A percentile compares a stretch with the other conserved stretches of the same genome.
These are phyloP conservation scores for Mollisia scopiformis DNA, from an alignment of 2,329 filamentous ascomycete genomes.

Conservation along the genomic window DNA sequence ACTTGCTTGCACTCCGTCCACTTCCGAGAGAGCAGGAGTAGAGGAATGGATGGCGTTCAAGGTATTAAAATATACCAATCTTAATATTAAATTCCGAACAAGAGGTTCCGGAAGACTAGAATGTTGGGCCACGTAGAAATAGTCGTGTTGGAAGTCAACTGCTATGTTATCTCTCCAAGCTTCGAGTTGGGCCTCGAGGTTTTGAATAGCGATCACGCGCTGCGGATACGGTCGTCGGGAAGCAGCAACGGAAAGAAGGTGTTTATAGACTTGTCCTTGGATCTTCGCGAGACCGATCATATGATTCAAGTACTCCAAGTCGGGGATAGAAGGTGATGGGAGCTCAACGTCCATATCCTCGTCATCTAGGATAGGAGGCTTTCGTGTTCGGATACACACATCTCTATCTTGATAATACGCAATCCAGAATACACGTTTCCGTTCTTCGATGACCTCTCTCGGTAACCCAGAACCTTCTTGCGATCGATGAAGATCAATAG, in stretches of 20 bases:
- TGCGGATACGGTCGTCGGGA: conserved; percentile 13
- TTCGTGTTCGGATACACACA: conserved; percentile 59
- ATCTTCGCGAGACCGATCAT: conserved; percentile 25
- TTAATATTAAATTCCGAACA: conserved; percentile 12
- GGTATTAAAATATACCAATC: conserved; percentile 22
- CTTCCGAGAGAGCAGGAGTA: background rate
- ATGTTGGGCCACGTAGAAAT: background rate
- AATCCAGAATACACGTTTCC: conserved; percentile 68
- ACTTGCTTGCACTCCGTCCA: background rate
- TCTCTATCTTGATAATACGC: conserved; percentile 69
- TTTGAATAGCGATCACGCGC: conserved; percentile 12
- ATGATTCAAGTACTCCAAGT: conserved; percentile 18
- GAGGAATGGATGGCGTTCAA: conserved; percentile 18
- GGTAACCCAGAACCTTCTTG: conserved; percentile 12
- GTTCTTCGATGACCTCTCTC: conserved; percentile 19
- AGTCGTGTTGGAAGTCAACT: conserved; percentile 14
- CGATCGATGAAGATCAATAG: conserved; percentile 27
- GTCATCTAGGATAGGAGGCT: conserved; percentile 64
- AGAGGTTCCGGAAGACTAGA: background rate
- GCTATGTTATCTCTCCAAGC: conserved; percentile 20
- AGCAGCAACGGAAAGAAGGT: conserved; percentile 28
- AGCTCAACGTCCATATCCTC: conserved; percentile 48
- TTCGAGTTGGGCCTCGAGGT: conserved; percentile 19
- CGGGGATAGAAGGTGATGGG: conserved; percentile 6
- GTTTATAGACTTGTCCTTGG: conserved; percentile 33